Conservation (phyloP, 2,329 filamentous ascomycete species). For the Scytalidium lignicola region DNA sequence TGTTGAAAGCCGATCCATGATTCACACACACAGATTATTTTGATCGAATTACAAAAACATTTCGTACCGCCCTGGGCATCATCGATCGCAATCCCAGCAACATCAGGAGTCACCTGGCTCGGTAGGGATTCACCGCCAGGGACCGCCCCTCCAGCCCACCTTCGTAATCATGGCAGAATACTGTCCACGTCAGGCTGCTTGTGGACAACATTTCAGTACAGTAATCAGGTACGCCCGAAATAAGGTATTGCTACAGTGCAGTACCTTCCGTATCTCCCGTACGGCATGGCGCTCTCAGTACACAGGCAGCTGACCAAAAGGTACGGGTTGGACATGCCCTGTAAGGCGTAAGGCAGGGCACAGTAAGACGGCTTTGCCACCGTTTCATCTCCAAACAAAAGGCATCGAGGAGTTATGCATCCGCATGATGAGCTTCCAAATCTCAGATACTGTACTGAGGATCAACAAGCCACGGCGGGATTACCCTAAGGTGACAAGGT, state of each 20-base stretch:
- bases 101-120: background rate
- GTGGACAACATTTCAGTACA: background rate
- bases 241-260: background rate
- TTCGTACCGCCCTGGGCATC: too few species aligned
- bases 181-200: background rate
- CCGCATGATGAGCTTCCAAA: background rate
- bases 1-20: background rate
- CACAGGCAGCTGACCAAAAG: background rate
- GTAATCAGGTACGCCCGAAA: background rate
- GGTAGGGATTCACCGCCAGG: background rate
- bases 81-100: background rate
- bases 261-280: background rate
- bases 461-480: background rate
- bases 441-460: background rate
- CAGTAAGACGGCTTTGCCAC: background rate
- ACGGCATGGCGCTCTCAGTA: background rate
- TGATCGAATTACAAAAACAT: background rate
- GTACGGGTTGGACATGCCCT: background rate
- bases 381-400: background rate
- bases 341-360: background rate
- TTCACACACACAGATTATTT: background rate
- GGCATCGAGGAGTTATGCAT: background rate
- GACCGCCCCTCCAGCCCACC: background rate
- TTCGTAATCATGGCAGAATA: background rate
- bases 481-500: too few species aligned